A percentile compares a stretch with the other conserved stretches of the same genome.
These are phyloP conservation scores for Amoebophrya sp. DNA, from an alignment of 169 alveolate species.

Conservation along the genomic window DNA sequence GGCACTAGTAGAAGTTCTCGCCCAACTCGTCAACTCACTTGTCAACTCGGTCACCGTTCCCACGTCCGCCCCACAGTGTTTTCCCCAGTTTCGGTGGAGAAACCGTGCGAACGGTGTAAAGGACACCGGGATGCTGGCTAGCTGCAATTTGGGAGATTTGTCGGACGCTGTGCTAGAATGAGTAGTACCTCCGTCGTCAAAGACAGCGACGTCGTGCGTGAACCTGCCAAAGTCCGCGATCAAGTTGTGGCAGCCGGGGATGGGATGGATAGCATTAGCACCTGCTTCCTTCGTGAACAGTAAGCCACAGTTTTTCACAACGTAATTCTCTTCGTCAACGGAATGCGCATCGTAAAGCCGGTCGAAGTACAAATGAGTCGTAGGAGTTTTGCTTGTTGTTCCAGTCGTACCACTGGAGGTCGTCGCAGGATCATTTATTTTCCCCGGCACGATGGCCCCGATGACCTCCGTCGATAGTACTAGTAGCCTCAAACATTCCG, in stretches of 20 bases:
- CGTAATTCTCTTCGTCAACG: not conserved
- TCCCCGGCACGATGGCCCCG: not conserved
- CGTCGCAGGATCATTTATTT: no score
- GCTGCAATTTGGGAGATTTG: no score
- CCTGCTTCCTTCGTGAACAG: not conserved
- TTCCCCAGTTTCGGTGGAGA: not conserved
- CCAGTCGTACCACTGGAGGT: no score
- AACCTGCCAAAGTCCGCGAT: not conserved
- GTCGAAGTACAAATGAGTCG: not conserved
- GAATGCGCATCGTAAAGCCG: not conserved
- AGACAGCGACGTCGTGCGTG: not conserved
- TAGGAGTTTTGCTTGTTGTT: no score
- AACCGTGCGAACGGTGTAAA: not conserved
- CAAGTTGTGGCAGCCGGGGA: not conserved
- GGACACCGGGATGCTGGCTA: not conserved
- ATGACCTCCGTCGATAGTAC: not conserved
- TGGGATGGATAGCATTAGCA: not conserved
- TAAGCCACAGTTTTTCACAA: not conserved
- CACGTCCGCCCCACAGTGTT: not conserved
- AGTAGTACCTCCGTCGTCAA: not conserved
- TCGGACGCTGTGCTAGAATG: no score
- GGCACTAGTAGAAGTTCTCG: no score
- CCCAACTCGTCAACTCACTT: no score
- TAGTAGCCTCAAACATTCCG: not conserved
- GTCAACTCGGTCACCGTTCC: not conserved